These are phyloP conservation scores for Penicillium griseofulvum DNA, from an alignment of 2,329 filamentous ascomycete genomes.

Conservation along the genomic window DNA sequence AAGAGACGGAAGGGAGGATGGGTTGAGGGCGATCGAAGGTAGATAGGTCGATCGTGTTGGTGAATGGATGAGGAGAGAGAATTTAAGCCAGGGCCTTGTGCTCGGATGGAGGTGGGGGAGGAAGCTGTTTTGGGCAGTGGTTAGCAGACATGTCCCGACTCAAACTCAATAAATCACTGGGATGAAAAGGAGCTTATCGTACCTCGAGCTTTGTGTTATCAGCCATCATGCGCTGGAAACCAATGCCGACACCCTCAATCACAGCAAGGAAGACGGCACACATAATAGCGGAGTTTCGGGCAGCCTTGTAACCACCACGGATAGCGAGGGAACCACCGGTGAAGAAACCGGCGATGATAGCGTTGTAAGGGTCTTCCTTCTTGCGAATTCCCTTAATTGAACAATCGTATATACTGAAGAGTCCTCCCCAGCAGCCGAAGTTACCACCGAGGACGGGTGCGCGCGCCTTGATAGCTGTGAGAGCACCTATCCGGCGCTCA, in stretches of 20 bases:
- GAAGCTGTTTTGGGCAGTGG: slow-evolving; percentile 21
- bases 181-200: background rate
- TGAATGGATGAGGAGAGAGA: background rate
- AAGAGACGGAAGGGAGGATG: slow-evolving; percentile 18
- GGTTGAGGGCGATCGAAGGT: slow-evolving; percentile 11
- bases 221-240: slow-evolving; percentile 90
- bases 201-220: slow-evolving; percentile 77
- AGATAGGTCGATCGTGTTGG: background rate
- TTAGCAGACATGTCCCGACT: background rate
- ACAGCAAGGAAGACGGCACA: slow-evolving; percentile 92
- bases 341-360: slow-evolving; percentile 96
- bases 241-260: slow-evolving; percentile 96
- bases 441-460: slow-evolving; percentile 95
- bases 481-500: slow-evolving; percentile 89
- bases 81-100: slow-evolving; percentile 39
- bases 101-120: slow-evolving; percentile 36
- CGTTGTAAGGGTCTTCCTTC: slow-evolving; percentile 98
- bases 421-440: slow-evolving; percentile 95
- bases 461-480: slow-evolving; percentile 96
- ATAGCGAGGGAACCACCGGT: slow-evolving; percentile 90
- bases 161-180: no score
- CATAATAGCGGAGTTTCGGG: slow-evolving; percentile 92
- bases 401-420: slow-evolving; percentile 83
- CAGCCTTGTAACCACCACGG: slow-evolving; percentile 85
- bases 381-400: slow-evolving; percentile 88